Conservation (phyloP, 176 grass and related monocot species). For the Microstegium vimineum region DNA sequence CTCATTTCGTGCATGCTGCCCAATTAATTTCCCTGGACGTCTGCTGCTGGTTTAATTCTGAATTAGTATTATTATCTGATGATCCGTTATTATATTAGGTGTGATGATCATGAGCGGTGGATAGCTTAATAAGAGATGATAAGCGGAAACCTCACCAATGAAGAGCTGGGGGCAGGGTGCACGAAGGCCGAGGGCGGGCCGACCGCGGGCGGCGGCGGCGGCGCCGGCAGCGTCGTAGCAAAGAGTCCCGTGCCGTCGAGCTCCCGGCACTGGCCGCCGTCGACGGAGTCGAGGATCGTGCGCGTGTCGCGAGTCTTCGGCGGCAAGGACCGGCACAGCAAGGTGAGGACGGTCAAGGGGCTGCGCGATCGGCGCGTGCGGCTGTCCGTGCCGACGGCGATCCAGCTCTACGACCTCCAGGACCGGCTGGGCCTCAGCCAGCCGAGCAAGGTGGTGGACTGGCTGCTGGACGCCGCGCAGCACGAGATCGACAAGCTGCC, state of each 20-base stretch:
- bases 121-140: constrained; percentile 22
- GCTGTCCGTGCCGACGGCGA: constrained; percentile 85
- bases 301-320: constrained; percentile 86
- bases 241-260: constrained; percentile 10
- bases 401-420: constrained; percentile 98
- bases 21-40: not conserved
- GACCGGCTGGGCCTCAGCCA: constrained; percentile 85
- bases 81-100: constrained; percentile 17
- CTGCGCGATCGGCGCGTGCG: constrained; percentile 81
- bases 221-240: not conserved
- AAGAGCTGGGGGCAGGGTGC: constrained; percentile 19
- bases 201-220: not conserved
- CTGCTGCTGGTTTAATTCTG: not conserved
- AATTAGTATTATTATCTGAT: not conserved
- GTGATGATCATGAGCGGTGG: constrained; percentile 30
- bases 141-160: constrained; percentile 23
- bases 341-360: constrained; percentile 84
- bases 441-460: constrained; percentile 98
- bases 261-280: constrained; percentile 56
- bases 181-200: constrained; percentile 17
- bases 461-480: constrained; percentile 79
- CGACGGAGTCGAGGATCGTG: constrained; percentile 83
- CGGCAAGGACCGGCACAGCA: constrained; percentile 95
- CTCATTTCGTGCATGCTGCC: constrained; percentile 52
- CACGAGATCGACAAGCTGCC: constrained; percentile 96